Evolutionary conservation across 805 yeast species (phyloP).

Genomic region (Zygosaccharomyces rouxii): DNA sequence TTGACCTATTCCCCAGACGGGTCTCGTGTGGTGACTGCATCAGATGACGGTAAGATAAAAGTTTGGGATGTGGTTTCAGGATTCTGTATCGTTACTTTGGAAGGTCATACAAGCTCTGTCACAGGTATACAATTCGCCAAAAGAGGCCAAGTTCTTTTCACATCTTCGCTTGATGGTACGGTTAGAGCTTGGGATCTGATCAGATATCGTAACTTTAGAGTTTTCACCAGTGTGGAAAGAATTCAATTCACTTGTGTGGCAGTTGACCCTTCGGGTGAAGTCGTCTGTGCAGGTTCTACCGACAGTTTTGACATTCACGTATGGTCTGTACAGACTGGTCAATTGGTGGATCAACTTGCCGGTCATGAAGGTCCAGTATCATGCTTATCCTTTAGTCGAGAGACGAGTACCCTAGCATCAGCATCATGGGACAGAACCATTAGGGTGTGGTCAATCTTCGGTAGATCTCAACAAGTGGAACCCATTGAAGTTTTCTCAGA

Average conservation of each 20-base stretch:
- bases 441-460: slow-evolving; percentile 88
- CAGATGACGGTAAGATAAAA: slow-evolving; percentile 95
- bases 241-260: slow-evolving; percentile 85
- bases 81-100: slow-evolving; percentile 85
- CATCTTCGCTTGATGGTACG: slow-evolving; percentile 93
- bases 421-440: slow-evolving; percentile 97
- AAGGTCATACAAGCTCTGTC: slow-evolving; percentile 85
- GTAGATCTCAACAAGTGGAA: slow-evolving; percentile 81
- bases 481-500: slow-evolving; percentile 84
- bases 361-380: slow-evolving; percentile 98
- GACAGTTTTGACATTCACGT: slow-evolving; percentile 88
- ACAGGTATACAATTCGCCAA: slow-evolving; percentile 85
- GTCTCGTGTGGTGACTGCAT: slow-evolving; percentile 81
- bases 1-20: slow-evolving; percentile 94
- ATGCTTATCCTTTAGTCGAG: slow-evolving; percentile 76
- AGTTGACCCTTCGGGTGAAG: slow-evolving; percentile 95
- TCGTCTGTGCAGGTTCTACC: slow-evolving; percentile 89
- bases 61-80: slow-evolving; percentile 95
- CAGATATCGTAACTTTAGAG: slow-evolving; percentile 88
- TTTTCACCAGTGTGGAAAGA: slow-evolving; percentile 87
- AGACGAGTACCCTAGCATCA: slow-evolving; percentile 72
- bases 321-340: slow-evolving; percentile 97
- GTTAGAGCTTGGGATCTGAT: slow-evolving; percentile 96
- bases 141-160: slow-evolving; percentile 84
- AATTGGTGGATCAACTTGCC: slow-evolving; percentile 75